A percentile compares a stretch with the other conserved stretches of the same genome.
Evolutionary conservation across 2,329 filamentous ascomycete species (phyloP).

Genomic region (Lasiodiplodia gonubiensis): DNA sequence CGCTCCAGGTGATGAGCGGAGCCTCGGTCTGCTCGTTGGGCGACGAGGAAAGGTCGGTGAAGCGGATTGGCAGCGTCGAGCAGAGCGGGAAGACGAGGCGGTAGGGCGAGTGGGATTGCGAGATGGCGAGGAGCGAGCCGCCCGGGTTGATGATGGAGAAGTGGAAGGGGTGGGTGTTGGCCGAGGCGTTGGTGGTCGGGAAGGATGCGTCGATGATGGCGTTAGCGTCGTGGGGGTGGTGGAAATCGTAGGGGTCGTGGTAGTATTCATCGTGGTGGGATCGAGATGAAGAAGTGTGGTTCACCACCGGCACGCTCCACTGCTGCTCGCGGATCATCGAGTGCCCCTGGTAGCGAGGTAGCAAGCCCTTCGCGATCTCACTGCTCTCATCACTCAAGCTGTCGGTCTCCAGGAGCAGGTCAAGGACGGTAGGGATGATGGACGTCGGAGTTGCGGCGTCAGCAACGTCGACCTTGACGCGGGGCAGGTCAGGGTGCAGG

Average conservation of each 20-base stretch:
- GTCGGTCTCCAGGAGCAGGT: constrained; percentile 50
- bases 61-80: constrained; percentile 38
- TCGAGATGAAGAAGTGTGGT: neutral
- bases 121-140: constrained; percentile 35
- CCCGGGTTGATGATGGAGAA: constrained; percentile 38
- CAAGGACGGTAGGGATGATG: constrained; percentile 54
- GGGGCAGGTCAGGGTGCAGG: constrained; percentile 52
- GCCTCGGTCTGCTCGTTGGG: constrained; percentile 40
- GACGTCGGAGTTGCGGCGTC: constrained; percentile 47
- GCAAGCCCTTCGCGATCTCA: constrained; percentile 46
- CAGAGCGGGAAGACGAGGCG: constrained; percentile 37
- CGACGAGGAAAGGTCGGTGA: constrained; percentile 40
- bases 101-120: constrained; percentile 34
- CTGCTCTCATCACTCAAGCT: constrained; percentile 45
- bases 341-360: constrained; percentile 55
- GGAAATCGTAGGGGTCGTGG: neutral
- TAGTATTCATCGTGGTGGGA: neutral
- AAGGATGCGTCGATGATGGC: neutral
- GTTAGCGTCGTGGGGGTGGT: neutral
- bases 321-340: constrained; percentile 47
- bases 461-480: constrained; percentile 48
- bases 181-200: neutral
- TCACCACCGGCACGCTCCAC: neutral
- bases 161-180: constrained; percentile 39
- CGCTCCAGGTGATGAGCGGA: constrained; percentile 29